Conservation (phyloP, 768 basidiomycete species). For the Tricholoma flavovirens region DNA sequence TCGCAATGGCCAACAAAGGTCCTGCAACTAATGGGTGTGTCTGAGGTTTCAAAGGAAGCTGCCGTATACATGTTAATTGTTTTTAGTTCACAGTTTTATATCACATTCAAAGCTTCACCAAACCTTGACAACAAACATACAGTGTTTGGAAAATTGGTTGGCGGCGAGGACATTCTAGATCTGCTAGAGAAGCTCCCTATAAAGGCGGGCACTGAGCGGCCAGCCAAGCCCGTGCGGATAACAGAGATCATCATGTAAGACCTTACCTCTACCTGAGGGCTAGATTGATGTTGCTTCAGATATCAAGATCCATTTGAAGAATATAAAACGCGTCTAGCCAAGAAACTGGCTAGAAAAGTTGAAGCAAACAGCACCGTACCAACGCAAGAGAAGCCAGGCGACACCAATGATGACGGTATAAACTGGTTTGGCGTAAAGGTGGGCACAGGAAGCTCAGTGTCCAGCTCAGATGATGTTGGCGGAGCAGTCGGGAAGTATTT, state of each 20-base stretch:
- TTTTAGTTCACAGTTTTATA: slow-evolving; percentile 82
- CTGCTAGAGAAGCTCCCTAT: slow-evolving; percentile 76
- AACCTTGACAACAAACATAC: slow-evolving; percentile 93
- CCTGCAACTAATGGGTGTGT: slow-evolving; percentile 76
- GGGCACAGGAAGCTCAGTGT: slow-evolving; percentile 37
- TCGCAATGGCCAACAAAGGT: slow-evolving; percentile 97
- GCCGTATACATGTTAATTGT: neutral
- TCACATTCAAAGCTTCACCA: slow-evolving; percentile 79
- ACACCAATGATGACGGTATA: slow-evolving; percentile 59
- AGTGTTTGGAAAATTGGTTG: slow-evolving; percentile 95
- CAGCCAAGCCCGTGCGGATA: slow-evolving; percentile 79
- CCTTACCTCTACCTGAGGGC: neutral
- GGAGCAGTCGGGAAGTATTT: slow-evolving; percentile 81
- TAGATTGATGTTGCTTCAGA: slow-evolving; percentile 30
- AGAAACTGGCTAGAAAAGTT: slow-evolving; percentile 60
- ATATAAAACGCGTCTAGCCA: slow-evolving; percentile 79
- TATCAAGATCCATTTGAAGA: slow-evolving; percentile 95
- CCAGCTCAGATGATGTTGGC: slow-evolving; percentile 24
- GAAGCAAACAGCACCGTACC: slow-evolving; percentile 32
- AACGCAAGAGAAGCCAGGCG: slow-evolving; percentile 24
- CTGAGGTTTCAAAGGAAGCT: neutral
- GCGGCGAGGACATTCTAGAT: slow-evolving; percentile 87
- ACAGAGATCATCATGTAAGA: slow-evolving; percentile 82
- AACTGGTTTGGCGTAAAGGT: slow-evolving; percentile 92
- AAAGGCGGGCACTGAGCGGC: slow-evolving; percentile 83